Conservation (phyloP, 495 filamentous ascomycete species). For the Articulospora tetracladia region DNA sequence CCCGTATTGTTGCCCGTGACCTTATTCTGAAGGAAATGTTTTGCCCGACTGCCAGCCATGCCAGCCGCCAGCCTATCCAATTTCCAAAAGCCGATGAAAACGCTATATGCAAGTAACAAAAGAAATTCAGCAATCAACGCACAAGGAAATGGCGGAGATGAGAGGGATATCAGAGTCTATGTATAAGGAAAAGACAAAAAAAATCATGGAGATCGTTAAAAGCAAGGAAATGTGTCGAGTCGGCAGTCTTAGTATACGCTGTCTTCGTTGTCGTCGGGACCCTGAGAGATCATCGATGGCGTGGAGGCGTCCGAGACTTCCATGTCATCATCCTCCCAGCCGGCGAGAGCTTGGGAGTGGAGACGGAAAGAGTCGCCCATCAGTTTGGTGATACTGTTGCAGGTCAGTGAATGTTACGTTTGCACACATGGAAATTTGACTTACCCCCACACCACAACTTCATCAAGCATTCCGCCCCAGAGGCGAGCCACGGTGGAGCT, state of each 20-base stretch:
- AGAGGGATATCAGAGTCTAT: slow-evolving; percentile 28
- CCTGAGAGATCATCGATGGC: slow-evolving; percentile 59
- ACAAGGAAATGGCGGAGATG: slow-evolving; percentile 24
- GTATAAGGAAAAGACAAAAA: slow-evolving; percentile 20
- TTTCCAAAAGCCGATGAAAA: slow-evolving; percentile 11
- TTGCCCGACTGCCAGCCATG: neutral
- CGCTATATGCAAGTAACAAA: slow-evolving; percentile 27
- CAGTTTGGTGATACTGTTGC: slow-evolving; percentile 82
- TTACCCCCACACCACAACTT: slow-evolving; percentile 96
- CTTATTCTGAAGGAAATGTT: slow-evolving; percentile 20
- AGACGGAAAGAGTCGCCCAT: slow-evolving; percentile 99
- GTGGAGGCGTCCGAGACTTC: slow-evolving; percentile 55
- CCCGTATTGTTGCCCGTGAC: slow-evolving; percentile 31
- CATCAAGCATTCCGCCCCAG: slow-evolving; percentile 98
- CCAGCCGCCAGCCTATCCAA: neutral
- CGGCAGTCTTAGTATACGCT: slow-evolving; percentile 47
- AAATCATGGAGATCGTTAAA: slow-evolving; percentile 27
- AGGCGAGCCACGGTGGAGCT: slow-evolving; percentile 91
- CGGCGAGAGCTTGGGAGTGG: slow-evolving; percentile 87
- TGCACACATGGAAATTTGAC: slow-evolving; percentile 26
- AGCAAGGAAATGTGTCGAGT: neutral
- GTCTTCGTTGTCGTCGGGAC: slow-evolving; percentile 56
- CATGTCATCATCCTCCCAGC: slow-evolving; percentile 77
- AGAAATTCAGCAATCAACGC: slow-evolving; percentile 7
- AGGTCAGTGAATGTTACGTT: slow-evolving; percentile 39